Evolutionary conservation across 192 early-diverging fungal genomes (phyloP).

Genomic region (Coemansia sp.): DNA sequence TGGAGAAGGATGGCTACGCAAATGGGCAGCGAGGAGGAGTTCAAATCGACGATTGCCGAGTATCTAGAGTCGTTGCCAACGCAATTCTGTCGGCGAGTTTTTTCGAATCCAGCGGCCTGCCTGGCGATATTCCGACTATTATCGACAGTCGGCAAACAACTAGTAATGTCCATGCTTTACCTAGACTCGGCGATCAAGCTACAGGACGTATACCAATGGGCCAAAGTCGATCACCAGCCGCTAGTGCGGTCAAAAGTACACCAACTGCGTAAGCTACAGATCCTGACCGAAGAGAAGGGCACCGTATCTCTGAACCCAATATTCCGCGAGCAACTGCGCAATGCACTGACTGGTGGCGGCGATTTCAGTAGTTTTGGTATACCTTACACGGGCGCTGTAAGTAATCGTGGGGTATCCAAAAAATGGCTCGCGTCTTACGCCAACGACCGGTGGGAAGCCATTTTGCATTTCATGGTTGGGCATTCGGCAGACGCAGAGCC

Average conservation of each 20-base stretch:
- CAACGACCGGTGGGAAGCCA: constrained; percentile 84
- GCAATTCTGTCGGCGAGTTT: constrained; percentile 76
- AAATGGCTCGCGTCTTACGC: constrained; percentile 81
- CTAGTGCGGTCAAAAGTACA: constrained; percentile 67
- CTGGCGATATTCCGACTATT: constrained; percentile 90
- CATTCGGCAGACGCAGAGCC: constrained; percentile 62
- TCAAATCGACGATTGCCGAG: constrained; percentile 79
- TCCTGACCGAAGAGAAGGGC: constrained; percentile 61
- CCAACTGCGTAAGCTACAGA: constrained; percentile 71
- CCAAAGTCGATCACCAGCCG: constrained; percentile 40
- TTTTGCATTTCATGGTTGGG: constrained; percentile 94
- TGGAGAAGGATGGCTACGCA: constrained; percentile 14
- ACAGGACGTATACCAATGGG: constrained; percentile 71
- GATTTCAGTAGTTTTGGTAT: constrained; percentile 88
- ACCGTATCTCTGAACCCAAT: constrained; percentile 63
- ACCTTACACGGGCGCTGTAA: constrained; percentile 62
- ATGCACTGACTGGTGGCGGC: constrained; percentile 79
- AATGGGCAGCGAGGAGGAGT: constrained; percentile 52
- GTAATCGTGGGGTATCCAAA: constrained; percentile 66
- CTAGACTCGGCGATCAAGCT: constrained; percentile 63
- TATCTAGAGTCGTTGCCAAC: constrained; percentile 79
- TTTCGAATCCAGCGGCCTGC: constrained; percentile 90
- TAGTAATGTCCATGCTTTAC: constrained; percentile 89
- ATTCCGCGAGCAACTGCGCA: constrained; percentile 69
- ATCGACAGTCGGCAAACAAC: constrained; percentile 82